These are phyloP conservation scores for Anthoceros angustus DNA, from an alignment of 225 moss, liverwort and hornwort genomes.

Conservation along the genomic window DNA sequence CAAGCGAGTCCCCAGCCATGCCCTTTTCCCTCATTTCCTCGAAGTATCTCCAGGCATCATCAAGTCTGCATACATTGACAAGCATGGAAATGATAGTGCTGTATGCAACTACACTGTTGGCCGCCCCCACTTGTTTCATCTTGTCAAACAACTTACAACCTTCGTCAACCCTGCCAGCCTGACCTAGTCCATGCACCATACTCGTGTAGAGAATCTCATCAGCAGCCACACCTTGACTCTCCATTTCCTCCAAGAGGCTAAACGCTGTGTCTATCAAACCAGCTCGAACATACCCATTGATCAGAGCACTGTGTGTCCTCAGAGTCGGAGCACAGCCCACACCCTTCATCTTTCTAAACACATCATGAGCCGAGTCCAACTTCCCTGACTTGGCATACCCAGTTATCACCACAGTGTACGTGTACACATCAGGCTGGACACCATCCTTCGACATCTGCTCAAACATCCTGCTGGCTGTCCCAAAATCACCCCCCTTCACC, in stretches of 20 bases:
- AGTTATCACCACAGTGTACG: neutral
- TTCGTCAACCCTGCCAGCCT: neutral
- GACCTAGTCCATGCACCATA: neutral
- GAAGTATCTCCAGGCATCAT: neutral
- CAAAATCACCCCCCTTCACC: neutral
- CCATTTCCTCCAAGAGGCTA: neutral
- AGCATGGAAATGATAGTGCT: conserved; percentile 1
- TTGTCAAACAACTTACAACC: neutral
- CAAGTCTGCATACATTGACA: neutral
- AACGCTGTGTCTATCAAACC: neutral
- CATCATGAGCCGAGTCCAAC: neutral
- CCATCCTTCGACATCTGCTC: conserved; percentile 2
- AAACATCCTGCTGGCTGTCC: neutral
- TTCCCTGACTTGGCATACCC: neutral
- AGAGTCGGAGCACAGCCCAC: neutral
- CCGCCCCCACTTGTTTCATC: neutral
- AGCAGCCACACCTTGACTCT: neutral
- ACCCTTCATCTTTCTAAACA: neutral
- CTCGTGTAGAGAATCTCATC: neutral
- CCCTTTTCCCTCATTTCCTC: neutral
- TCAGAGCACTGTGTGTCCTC: conserved; percentile 1
- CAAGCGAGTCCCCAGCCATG: neutral
- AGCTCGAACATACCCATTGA: neutral
- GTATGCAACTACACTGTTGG: neutral
- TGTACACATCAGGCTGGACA: neutral